These are phyloP conservation scores for Macrophomina phaseolina DNA, from an alignment of 2,329 filamentous ascomycete species.

Conservation along the genomic window DNA sequence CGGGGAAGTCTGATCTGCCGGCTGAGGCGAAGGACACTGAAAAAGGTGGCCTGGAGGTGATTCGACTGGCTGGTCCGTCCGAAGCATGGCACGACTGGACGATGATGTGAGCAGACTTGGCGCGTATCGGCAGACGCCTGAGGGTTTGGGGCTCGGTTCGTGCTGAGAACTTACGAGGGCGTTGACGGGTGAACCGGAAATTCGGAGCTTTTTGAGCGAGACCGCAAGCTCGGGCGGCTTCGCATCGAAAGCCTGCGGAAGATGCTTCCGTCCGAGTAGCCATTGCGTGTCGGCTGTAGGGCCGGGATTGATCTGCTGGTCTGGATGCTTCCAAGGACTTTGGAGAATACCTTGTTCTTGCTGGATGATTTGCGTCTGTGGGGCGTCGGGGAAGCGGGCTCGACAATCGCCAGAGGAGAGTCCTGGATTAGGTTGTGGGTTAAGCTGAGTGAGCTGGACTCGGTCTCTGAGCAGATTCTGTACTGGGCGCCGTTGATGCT, in stretches of 20 bases:
- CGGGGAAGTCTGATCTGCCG: constrained; percentile 20
- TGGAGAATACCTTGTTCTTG: constrained; percentile 33
- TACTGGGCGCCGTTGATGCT: constrained; percentile 6
- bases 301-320: constrained; percentile 31
- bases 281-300: constrained; percentile 28
- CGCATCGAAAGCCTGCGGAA: constrained; percentile 38
- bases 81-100: constrained; percentile 11
- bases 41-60: not conserved
- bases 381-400: constrained; percentile 9
- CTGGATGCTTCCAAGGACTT: constrained; percentile 26
- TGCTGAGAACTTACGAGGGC: constrained; percentile 13
- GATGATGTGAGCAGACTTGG: constrained; percentile 16
- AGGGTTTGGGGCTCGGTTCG: not conserved
- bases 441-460: not conserved
- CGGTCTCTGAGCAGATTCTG: not conserved
- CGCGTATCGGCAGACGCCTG: constrained; percentile 5
- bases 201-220: constrained; percentile 37
- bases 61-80: not conserved
- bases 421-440: not conserved
- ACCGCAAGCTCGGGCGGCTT: constrained; percentile 34
- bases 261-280: constrained; percentile 36
- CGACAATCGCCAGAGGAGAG: not conserved
- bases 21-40: not conserved
- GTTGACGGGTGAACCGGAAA: constrained; percentile 34
- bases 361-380: constrained; percentile 21